phyloP scores from a whole-genome alignment of 176 grass and related monocot genomes.

The Carex myosuroides region DNA sequence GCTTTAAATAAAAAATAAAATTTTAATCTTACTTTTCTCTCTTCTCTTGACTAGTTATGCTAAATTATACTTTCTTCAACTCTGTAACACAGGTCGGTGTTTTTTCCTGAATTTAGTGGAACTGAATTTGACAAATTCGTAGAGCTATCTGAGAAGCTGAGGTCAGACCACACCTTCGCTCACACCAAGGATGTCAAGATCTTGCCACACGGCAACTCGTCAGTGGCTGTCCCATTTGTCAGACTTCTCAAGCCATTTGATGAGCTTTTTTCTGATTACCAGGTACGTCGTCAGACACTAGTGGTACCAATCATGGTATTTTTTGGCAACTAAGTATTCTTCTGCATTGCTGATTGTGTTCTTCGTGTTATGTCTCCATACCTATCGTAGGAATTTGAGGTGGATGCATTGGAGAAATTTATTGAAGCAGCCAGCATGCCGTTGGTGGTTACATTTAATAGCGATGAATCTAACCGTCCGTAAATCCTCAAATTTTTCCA shows the following conservation, averaged over 20 bases:
- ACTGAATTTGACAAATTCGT: conserved; percentile 62
- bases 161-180: conserved; percentile 65
- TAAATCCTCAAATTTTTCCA: conserved; percentile 68
- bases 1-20: no score
- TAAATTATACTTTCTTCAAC: no score
- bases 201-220: conserved; percentile 52
- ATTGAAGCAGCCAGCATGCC: conserved; percentile 72
- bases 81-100: conserved; percentile 81
- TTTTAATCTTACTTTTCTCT: no score
- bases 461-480: conserved; percentile 53
- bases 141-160: conserved; percentile 49
- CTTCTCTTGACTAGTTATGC: conserved; percentile 14
- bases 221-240: conserved; percentile 44
- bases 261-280: conserved; percentile 71
- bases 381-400: conserved; percentile 53
- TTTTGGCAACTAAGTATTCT: not conserved
- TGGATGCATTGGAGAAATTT: conserved; percentile 63
- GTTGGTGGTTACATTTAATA: conserved; percentile 47
- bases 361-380: not conserved
- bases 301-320: not conserved
- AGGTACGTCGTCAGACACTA: conserved; percentile 30
- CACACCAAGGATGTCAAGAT: conserved; percentile 54
- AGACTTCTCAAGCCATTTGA: conserved; percentile 91
- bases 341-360: not conserved
- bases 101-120: conserved; percentile 65